Conservation (phyloP, 2,329 filamentous ascomycete species). For the Colletotrichum spinosum region DNA sequence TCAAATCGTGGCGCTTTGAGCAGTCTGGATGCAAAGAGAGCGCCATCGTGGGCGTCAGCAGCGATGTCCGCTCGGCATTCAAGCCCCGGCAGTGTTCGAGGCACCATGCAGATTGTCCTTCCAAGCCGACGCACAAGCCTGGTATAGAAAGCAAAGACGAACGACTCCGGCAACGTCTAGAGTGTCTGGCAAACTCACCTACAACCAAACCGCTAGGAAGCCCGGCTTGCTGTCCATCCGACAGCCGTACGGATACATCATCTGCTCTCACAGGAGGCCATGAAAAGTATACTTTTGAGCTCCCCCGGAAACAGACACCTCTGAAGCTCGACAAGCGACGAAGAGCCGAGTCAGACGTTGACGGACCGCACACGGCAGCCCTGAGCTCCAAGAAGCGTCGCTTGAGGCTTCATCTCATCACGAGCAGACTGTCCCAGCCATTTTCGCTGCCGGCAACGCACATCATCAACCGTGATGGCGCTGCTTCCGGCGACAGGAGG, state of each 20-base stretch:
- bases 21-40: conserved; percentile 4
- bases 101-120: conserved; percentile 5
- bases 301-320: neutral
- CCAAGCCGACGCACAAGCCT: neutral
- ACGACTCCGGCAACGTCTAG: neutral
- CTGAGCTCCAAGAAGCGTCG: conserved; percentile 75
- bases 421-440: conserved; percentile 76
- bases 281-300: conserved; percentile 19
- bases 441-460: conserved; percentile 78
- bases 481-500: conserved; percentile 56
- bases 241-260: neutral
- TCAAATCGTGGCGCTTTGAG: conserved; percentile 24
- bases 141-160: neutral
- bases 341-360: conserved; percentile 68
- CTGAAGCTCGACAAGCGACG: conserved; percentile 24
- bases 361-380: conserved; percentile 64
- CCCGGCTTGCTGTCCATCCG: neutral
- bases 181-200: neutral
- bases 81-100: conserved; percentile 6
- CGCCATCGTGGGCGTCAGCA: conserved; percentile 1
- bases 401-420: conserved; percentile 72
- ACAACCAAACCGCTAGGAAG: neutral
- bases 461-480: conserved; percentile 71
- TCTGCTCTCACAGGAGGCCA: neutral
- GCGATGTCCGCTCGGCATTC: conserved; percentile 19